Evolutionary conservation across 805 yeast species (phyloP).

Genomic region (Teunomyces cretensis): DNA sequence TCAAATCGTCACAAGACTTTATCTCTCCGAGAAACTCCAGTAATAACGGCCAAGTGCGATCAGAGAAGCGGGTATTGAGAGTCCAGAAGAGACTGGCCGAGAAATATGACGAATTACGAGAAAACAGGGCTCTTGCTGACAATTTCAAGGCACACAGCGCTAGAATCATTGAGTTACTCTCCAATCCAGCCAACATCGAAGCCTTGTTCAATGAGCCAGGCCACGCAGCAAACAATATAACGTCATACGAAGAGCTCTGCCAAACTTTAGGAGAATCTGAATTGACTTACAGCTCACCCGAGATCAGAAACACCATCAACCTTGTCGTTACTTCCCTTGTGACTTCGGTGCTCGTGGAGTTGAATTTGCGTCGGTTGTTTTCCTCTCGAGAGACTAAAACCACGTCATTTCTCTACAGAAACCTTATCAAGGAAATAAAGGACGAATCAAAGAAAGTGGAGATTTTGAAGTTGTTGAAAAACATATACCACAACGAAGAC

Average conservation of each 20-base stretch:
- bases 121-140: constrained; percentile 11
- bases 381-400: constrained; percentile 4
- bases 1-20: neutral
- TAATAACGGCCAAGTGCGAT: neutral
- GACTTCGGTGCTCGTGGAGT: constrained; percentile 27
- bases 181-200: constrained; percentile 9
- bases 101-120: constrained; percentile 1
- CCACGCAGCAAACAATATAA: neutral
- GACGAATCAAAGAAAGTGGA: constrained; percentile 15
- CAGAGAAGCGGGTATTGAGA: neutral
- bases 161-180: constrained; percentile 10
- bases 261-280: neutral
- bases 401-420: constrained; percentile 13
- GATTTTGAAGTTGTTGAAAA: constrained; percentile 15
- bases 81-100: neutral
- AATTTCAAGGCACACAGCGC: constrained; percentile 13
- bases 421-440: constrained; percentile 18
- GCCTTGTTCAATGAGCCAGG: constrained; percentile 8
- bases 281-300: constrained; percentile 14
- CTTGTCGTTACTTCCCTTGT: constrained; percentile 22
- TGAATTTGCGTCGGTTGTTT: constrained; percentile 24
- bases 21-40: neutral
- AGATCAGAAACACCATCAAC: constrained; percentile 22
- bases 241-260: neutral
- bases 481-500: constrained; percentile 6